Evolutionary conservation across 192 early-diverging fungal genomes (phyloP), one percentile per base, ranked within the genome.

Genomic region (Linnemannia exigua): DNA sequence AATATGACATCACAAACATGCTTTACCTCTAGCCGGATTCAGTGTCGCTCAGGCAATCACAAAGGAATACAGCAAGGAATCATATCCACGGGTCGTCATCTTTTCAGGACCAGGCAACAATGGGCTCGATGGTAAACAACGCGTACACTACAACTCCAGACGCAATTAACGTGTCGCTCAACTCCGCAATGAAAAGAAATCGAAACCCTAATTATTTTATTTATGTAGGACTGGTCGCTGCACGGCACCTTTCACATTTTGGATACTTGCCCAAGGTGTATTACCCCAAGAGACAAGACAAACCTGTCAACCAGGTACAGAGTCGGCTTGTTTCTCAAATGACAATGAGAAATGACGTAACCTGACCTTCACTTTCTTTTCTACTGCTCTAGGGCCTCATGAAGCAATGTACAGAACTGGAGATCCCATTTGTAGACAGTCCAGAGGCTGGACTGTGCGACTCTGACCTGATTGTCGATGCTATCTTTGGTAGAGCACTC

Each of bases 71-170:
- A 89, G 90, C 35, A 82, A 70, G 11, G 87, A 91, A 8, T 81
- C 68, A 19, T 75, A 90, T 63, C 75, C 90, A 5, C 89, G 88
- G 36, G 90, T 97, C 11, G 84, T 96, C 11, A 89, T 97, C 19
- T 95, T 93, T 84, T 91, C 93, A 68, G 96, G 95, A 3, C 95
- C 95, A 47, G 98, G 98, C 52, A 99, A 99, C 85, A 99, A 99
- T 87, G 98, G 98, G 37, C 98, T 98, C 22, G 98, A 99, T 88
- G 98, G 94, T 91, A 88, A 46, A 0, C 41, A 19, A 37, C 12
- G 72, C 31, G 6, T 38, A 38, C 25, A 11, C 3, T 51, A 16
- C 3, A 20, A 44, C 25, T 2, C 28, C 14, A 5, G 15, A 7
- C 12, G 46, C 28, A 25, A 1, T 25, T 41, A 19, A 20, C 48